Evolutionary conservation across 73 alveolate genomes (phyloP).

Genomic region (Uronychia binucleata): DNA sequence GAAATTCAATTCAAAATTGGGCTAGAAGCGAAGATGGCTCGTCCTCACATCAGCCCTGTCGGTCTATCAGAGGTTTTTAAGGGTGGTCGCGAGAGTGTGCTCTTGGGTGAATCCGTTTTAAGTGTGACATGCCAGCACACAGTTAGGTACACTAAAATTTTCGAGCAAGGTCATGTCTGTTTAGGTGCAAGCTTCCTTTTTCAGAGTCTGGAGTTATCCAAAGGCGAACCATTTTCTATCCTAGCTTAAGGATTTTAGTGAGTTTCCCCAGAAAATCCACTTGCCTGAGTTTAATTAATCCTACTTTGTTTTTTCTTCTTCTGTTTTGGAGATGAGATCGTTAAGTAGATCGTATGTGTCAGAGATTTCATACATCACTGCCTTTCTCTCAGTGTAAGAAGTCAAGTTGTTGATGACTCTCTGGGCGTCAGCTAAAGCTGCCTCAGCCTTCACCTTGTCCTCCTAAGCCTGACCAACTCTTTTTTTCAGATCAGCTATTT

Average conservation of each 20-base stretch:
- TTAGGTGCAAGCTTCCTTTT: background rate
- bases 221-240: background rate
- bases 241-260: background rate
- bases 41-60: background rate
- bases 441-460: background rate
- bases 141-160: background rate
- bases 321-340: background rate
- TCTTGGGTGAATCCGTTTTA: background rate
- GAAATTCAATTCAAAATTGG: background rate
- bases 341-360: background rate
- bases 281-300: background rate
- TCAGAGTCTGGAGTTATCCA: background rate
- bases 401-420: background rate
- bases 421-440: background rate
- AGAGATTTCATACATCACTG: background rate
- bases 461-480: background rate
- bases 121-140: background rate
- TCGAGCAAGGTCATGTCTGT: background rate
- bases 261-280: background rate
- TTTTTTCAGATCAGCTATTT: background rate
- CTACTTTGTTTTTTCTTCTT: background rate
- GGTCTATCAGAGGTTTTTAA: no score
- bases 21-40: no score
- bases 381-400: background rate
- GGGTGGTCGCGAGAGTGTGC: background rate